Evolutionary conservation across 2,329 filamentous ascomycete genomes (phyloP), one percentile per base, ranked within the genome.

Genomic region (Aspergillus brunneoviolaceus): DNA sequence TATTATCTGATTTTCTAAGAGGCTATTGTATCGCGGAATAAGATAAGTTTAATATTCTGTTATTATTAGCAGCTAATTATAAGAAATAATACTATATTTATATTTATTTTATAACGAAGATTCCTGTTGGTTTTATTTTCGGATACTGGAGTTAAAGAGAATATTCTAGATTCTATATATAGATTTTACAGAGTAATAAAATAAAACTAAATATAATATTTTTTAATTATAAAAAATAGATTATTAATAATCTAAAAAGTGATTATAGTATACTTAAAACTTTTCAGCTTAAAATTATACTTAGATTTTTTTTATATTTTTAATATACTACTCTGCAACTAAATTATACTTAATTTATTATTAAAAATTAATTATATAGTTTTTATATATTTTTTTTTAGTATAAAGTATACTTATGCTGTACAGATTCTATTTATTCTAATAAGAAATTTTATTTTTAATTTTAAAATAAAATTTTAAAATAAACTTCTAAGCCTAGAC

Each of bases 261-360:
- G 16, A 57, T 14, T 4, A 59, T 59, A 16, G 52, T 31, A 14
- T 45, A 33, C 23, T 59, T 42, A 51, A 57, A 62, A 50, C 49
- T 50, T 35, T 25, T 56, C 5, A 59, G 49, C 11, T 59, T 58
- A 14, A 61, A 55, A 51, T 61, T 51, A 57, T 61, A 42, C 45
- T 58, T 58, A 12, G 50, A 47, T n/a, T 49, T 3, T 62, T 52
- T 35, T 56, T 49, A 59, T 51, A n/a, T 50, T 51, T 3, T 51
- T 51, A 7, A 51, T 31, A 21, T 31, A 51, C 25, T 33, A 1
- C 16, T 33, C 54, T 51, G 23, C 33, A 16, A 60, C 42, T 21
- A 60, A 59, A 7, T 59, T 50, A 57, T 57, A 31, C 29, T 57
- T 21, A 50, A 62, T 62, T 50, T 49, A 60, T 54, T 60, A 27